These are phyloP conservation scores for Typha latifolia DNA, from an alignment of 176 grass and related monocot species.

Conservation along the genomic window DNA sequence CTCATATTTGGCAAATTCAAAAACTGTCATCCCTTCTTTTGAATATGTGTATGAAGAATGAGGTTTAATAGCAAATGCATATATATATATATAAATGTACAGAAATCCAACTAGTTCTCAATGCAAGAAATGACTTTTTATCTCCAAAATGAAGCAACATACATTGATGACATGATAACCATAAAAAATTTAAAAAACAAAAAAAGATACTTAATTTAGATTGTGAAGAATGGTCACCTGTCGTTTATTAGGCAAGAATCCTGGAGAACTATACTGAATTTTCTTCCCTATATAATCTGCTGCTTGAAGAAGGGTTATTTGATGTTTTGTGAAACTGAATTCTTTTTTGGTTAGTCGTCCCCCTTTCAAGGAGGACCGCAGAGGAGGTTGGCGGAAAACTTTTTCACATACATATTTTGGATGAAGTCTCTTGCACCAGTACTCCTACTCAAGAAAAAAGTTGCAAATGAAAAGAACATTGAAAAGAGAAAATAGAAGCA, in stretches of 20 bases:
- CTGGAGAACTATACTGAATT: conserved; percentile 72
- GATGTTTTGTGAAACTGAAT: conserved; percentile 83
- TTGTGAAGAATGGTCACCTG: conserved; percentile 41
- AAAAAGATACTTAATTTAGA: too few species aligned
- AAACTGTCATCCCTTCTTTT: too few species aligned
- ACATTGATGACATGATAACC: too few species aligned
- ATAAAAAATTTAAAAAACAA: too few species aligned
- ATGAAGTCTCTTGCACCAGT: conserved; percentile 96
- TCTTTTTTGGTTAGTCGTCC: conserved; percentile 88
- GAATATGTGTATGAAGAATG: too few species aligned
- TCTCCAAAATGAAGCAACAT: too few species aligned
- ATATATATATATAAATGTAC: too few species aligned
- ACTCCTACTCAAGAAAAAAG: conserved; percentile 44
- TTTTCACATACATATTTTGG: conserved; percentile 94
- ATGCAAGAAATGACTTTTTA: too few species aligned
- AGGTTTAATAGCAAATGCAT: too few species aligned
- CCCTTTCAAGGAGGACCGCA: conserved; percentile 68
- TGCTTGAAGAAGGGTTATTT: conserved; percentile 53
- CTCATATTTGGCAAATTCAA: too few species aligned
- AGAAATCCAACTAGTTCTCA: too few species aligned
- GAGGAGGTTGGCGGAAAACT: conserved; percentile 81
- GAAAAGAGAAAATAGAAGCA: background rate
- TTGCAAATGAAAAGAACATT: background rate
- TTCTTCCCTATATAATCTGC: conserved; percentile 78
- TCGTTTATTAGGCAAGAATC: conserved; percentile 81